phyloP scores from a whole-genome alignment of 73 alveolate species.

The Uronychia binucleata region DNA sequence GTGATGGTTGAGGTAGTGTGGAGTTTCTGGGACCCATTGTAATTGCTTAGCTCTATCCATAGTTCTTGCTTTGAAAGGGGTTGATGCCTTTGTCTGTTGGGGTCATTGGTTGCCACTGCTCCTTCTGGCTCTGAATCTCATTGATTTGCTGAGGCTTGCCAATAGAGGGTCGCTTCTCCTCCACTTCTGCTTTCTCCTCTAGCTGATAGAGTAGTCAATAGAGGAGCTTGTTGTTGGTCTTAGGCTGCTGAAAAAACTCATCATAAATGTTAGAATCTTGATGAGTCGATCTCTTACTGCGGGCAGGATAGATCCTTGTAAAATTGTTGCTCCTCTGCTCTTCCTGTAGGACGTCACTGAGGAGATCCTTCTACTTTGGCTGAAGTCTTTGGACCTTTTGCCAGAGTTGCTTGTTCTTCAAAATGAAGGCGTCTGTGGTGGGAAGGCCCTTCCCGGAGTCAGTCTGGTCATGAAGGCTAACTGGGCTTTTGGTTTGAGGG shows the following conservation, averaged over 20 bases:
- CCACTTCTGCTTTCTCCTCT: conserved; percentile 16
- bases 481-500: not conserved
- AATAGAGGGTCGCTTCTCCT: conserved; percentile 26
- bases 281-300: not conserved
- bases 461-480: not conserved
- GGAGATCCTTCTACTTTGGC: not conserved
- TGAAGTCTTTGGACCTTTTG: conserved; percentile 3
- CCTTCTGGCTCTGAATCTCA: not conserved
- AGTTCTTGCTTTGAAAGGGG: not conserved
- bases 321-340: conserved; percentile 32
- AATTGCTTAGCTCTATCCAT: not conserved
- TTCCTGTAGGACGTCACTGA: conserved; percentile 47
- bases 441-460: not conserved
- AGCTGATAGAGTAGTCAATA: conserved; percentile 12
- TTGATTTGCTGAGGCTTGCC: conserved; percentile 10
- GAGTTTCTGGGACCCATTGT: not conserved
- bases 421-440: conserved; percentile 6
- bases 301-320: conserved; percentile 46
- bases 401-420: conserved; percentile 10
- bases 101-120: conserved; percentile 5
- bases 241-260: conserved; percentile 4
- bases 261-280: conserved; percentile 27
- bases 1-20: conserved; percentile 1
- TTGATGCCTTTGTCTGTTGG: not conserved
- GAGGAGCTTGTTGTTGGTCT: conserved; percentile 19